Percentiles rank a stretch among this genome's conserved stretches.
phyloP scores from a whole-genome alignment of 2,329 filamentous ascomycete species.

The Diaporthe sp. region DNA sequence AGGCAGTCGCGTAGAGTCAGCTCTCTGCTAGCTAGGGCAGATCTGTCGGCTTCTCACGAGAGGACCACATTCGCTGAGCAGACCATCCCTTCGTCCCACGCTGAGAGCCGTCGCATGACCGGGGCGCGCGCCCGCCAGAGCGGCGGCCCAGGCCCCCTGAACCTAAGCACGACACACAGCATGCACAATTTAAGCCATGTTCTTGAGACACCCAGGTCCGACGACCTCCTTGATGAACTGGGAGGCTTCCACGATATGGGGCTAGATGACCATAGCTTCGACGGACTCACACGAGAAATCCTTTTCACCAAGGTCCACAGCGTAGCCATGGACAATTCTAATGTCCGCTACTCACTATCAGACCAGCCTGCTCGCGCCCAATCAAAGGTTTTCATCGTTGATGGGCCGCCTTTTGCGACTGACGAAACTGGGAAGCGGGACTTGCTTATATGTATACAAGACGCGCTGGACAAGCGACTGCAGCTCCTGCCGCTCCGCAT shows the following conservation, averaged over 20 bases:
- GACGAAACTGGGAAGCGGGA: conserved; percentile 68
- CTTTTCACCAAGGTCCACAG: conserved; percentile 78
- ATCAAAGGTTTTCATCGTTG: conserved; percentile 77
- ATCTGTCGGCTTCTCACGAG: conserved; percentile 88
- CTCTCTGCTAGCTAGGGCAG: conserved; percentile 88
- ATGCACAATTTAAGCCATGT: conserved; percentile 74
- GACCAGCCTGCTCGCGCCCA: conserved; percentile 66
- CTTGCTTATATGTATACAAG: conserved; percentile 78
- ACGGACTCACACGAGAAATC: conserved; percentile 80
- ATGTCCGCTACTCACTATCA: conserved; percentile 71
- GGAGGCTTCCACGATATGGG: conserved; percentile 81
- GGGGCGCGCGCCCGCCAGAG: conserved; percentile 77
- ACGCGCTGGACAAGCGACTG: conserved; percentile 75
- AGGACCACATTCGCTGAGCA: conserved; percentile 83
- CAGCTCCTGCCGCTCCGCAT: conserved; percentile 75
- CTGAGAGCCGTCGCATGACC: conserved; percentile 72
- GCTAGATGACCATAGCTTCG: conserved; percentile 78
- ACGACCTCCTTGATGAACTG: conserved; percentile 77
- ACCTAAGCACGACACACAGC: conserved; percentile 46
- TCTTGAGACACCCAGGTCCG: conserved; percentile 59
- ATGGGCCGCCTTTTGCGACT: conserved; percentile 68
- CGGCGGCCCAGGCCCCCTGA: conserved; percentile 48
- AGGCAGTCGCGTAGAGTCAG: conserved; percentile 84
- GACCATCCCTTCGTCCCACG: conserved; percentile 55
- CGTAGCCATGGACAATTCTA: conserved; percentile 72